Percentiles rank a stretch among this genome's conserved stretches.
phyloP scores from a whole-genome alignment of 2,329 filamentous ascomycete species.

The Hypomyces perniciosus region DNA sequence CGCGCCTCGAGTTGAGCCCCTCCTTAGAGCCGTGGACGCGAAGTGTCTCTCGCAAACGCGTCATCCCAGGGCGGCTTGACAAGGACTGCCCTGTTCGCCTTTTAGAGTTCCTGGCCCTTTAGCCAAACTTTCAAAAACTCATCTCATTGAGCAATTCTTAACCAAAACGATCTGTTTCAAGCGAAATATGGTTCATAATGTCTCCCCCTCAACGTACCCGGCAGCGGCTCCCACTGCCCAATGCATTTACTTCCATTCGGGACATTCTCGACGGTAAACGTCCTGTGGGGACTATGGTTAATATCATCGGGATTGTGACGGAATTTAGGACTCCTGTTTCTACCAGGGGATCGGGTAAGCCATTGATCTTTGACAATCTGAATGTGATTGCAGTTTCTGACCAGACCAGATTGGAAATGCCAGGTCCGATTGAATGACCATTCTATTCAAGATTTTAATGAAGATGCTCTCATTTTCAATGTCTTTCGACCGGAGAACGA shows the following conservation, averaged over 20 bases:
- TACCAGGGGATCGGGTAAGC: constrained; percentile 46
- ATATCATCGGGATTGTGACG: constrained; percentile 64
- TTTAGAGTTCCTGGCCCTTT: neutral
- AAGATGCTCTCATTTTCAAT: constrained; percentile 41
- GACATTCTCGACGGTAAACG: constrained; percentile 38
- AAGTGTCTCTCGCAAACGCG: constrained; percentile 1
- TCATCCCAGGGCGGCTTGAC: neutral
- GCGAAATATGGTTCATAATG: constrained; percentile 3
- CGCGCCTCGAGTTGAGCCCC: neutral
- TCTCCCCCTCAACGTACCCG: constrained; percentile 1
- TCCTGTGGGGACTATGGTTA: constrained; percentile 34
- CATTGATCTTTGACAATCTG: neutral
- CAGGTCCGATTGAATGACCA: constrained; percentile 56
- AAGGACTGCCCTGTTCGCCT: neutral
- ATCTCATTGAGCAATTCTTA: neutral
- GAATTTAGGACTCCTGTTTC: constrained; percentile 51
- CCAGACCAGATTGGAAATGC: constrained; percentile 50
- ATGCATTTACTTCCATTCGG: constrained; percentile 27
- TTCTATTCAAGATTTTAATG: constrained; percentile 40
- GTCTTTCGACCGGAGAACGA: constrained; percentile 52
- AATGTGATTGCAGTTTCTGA: constrained; percentile 3
- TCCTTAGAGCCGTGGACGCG: neutral
- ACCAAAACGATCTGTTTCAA: no score
- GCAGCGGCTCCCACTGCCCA: constrained; percentile 15
- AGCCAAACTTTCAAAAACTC: neutral